phyloP scores from a whole-genome alignment of 345 rosid species.

The Draba incana region DNA sequence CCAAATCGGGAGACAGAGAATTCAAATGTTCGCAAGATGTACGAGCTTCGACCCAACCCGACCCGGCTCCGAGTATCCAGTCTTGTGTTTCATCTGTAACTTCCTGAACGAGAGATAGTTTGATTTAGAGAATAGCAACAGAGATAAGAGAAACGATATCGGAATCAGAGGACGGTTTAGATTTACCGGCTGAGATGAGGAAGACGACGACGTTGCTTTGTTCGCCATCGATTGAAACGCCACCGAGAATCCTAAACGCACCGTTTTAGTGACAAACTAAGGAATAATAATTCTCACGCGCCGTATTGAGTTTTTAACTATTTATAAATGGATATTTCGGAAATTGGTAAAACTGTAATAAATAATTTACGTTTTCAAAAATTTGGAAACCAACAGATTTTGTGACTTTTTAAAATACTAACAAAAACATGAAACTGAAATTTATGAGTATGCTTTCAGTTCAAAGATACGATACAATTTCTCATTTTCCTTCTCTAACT shows the following conservation, averaged over 20 bases:
- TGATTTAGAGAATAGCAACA: not conserved
- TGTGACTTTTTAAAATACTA: too few species aligned
- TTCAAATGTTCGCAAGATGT: slow-evolving; percentile 76
- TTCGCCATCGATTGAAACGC: slow-evolving; percentile 23
- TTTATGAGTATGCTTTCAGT: not conserved
- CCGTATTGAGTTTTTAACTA: not conserved
- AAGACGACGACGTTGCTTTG: slow-evolving; percentile 34
- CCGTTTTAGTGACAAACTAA: not conserved
- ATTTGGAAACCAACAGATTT: not conserved
- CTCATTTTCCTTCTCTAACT: not conserved
- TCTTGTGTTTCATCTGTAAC: slow-evolving; percentile 45
- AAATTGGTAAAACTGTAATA: not conserved
- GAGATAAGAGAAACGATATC: not conserved
- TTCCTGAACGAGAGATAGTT: slow-evolving; percentile 34
- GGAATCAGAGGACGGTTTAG: not conserved
- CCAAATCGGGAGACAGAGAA: slow-evolving; percentile 63
- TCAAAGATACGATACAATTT: not conserved
- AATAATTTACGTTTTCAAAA: not conserved
- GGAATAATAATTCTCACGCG: not conserved
- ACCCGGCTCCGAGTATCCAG: slow-evolving; percentile 57
- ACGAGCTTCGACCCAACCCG: slow-evolving; percentile 94
- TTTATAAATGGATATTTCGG: not conserved
- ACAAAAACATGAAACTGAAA: too few species aligned
- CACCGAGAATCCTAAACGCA: slow-evolving; percentile 6
- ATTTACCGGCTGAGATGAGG: slow-evolving; percentile 42